A percentile compares a stretch with the other conserved stretches of the same genome.
Evolutionary conservation across 257 asterid species (phyloP).

Genomic region (Catharanthus roseus): DNA sequence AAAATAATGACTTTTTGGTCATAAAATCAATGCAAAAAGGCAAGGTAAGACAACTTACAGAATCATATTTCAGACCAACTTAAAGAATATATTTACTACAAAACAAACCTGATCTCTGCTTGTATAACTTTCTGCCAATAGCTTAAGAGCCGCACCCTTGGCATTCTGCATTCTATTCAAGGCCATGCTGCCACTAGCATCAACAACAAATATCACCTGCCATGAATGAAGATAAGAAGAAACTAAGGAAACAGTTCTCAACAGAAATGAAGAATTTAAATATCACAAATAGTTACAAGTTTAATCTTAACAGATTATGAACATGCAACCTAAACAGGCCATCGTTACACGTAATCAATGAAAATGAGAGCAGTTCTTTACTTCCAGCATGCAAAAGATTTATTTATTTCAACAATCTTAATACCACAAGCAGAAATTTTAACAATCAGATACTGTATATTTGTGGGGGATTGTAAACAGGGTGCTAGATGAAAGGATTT

Average conservation of each 20-base stretch:
- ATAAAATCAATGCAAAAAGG: background rate
- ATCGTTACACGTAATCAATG: background rate
- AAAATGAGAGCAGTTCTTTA: background rate
- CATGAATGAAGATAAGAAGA: slow-evolving; percentile 8
- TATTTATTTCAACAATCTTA: slow-evolving; percentile 1
- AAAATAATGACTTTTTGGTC: slow-evolving; percentile 1
- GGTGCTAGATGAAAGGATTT: background rate
- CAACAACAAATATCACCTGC: slow-evolving; percentile 96
- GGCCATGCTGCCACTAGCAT: slow-evolving; percentile 99
- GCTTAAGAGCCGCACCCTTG: slow-evolving; percentile 95
- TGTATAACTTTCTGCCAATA: slow-evolving; percentile 96
- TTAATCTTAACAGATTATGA: background rate
- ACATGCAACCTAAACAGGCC: background rate
- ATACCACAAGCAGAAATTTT: background rate
- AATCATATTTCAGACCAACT: background rate
- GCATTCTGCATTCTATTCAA: slow-evolving; percentile 99
- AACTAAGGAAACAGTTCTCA: background rate
- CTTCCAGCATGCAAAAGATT: background rate
- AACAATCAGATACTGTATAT: slow-evolving; percentile 6
- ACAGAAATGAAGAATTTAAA: background rate
- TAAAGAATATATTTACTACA: background rate
- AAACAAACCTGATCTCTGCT: slow-evolving; percentile 95
- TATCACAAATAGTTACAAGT: background rate
- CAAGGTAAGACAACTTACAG: background rate
- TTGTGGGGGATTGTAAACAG: background rate